Base-by-base conservation (phyloP, 2,329 filamentous ascomycete species). In the Shiraia sp. region DNA sequence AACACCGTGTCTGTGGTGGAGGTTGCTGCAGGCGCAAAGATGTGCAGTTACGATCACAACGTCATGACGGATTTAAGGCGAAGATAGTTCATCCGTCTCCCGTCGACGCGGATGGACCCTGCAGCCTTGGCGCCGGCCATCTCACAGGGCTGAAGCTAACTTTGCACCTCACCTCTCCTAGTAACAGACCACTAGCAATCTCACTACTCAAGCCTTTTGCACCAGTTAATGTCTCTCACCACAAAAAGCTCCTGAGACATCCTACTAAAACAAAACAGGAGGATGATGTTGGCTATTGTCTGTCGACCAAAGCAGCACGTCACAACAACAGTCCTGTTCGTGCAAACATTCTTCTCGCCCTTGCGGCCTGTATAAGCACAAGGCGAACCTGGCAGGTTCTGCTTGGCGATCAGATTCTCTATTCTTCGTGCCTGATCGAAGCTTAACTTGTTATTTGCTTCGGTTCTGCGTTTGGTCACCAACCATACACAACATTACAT, bases 61-160 rank as follows among this genome's bases (percentile, higher is more conserved):
- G 49, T 52, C 43, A 50, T 53, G 47, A 45, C 49, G 41, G 43
- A 44, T 38, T 47, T 25, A 37, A 39, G 17, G 38, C 25, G 27
- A 24, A 28, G 29, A 24, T 19, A 32, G 28, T 47, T 49, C 39
- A 45, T 47, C 39, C 42, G 46, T 16, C 23, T 19, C 35, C 22
- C 33, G 24, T 35, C n/a, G 33, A 5, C 19, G 19, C 19, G 19
- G 19, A 5, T 35, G 34, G 38, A 30, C 43, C 47, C 39, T 53
- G 39, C 36, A 38, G 32, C 24, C 38, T 42, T 37, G 13, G 37
- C 49, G 32, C 40, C 13, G 14, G 16, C 22, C 32, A 29, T 23
- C 22, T 24, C 22, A 37, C 35, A 40, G 27, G 38, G 41, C 41
- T 40, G 41, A 28, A 25, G n/a, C n/a, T n/a, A 43, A 10, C 13